A percentile compares a stretch with the other conserved stretches of the same genome.
Evolutionary conservation across 352 stramenopile species (phyloP).

Genomic region (Pythium phragmiticola): DNA sequence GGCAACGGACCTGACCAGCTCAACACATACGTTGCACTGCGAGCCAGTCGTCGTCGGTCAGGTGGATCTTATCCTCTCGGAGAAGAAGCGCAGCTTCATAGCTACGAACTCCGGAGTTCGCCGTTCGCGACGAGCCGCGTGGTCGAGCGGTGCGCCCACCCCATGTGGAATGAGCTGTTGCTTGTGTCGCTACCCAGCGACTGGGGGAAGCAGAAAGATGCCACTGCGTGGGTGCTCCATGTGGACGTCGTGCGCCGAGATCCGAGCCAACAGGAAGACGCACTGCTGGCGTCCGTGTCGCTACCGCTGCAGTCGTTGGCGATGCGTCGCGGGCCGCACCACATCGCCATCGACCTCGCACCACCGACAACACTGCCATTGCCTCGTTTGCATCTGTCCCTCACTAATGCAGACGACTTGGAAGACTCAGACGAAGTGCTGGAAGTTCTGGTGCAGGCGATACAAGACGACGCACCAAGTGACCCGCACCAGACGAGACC

Average conservation of each 20-base stretch:
- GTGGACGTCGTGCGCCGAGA: slow-evolving; percentile 68
- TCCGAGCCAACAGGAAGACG: slow-evolving; percentile 63
- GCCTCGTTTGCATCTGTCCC: slow-evolving; percentile 11
- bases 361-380: background rate
- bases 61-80: background rate
- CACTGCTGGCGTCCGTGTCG: slow-evolving; percentile 24
- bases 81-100: slow-evolving; percentile 3
- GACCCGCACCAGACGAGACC: background rate
- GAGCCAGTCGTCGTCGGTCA: background rate
- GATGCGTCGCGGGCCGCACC: background rate
- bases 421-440: slow-evolving; percentile 7
- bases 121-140: slow-evolving; percentile 68
- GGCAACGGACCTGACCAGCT: background rate
- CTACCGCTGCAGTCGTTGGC: slow-evolving; percentile 15
- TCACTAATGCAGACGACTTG: slow-evolving; percentile 6
- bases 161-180: slow-evolving; percentile 72
- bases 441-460: slow-evolving; percentile 15
- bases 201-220: slow-evolving; percentile 29
- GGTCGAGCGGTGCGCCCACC: slow-evolving; percentile 33
- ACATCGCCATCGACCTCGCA: slow-evolving; percentile 15
- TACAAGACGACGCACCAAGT: background rate
- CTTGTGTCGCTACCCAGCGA: slow-evolving; percentile 48
- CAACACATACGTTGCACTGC: slow-evolving; percentile 26
- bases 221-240: slow-evolving; percentile 28
- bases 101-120: slow-evolving; percentile 54